Base-by-base conservation (phyloP, 371 early-diverging fungal genomes). In the Actinomucor elegans region DNA sequence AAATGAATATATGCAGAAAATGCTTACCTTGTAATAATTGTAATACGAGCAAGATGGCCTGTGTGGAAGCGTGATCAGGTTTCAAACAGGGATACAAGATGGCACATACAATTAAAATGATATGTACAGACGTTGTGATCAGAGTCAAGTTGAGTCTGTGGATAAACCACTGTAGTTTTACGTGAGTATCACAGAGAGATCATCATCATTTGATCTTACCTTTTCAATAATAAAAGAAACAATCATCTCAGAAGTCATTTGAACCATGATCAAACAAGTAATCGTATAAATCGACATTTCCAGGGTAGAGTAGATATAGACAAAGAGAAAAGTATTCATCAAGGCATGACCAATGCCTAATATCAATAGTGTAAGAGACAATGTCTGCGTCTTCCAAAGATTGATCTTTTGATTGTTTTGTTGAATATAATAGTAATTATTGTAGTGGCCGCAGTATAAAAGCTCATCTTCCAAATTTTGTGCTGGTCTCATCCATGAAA, bases 31-130 rank as follows among this genome's bases (percentile, higher is more conserved):
- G 65, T 28, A 52, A 15, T n/a, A 44, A 32, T 11, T 59, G 63
- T 21, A 72, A 43, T 15, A 51, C 17, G 17, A 63, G 9, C 18
- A 64, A 52, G 23, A 24, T 33, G 14, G 48, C n/a, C 28, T 42
- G 48, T 49, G 53, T 51, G 15, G 38, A 12, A 9, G 11, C 26
- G 9, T 20, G 41, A 41, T 67, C 60, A 5, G 58, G 55, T 34
- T 59, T 59, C 41, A 73, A 40, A 37, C 55, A 64, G 10, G 62
- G 57, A 57, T 69, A 73, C 14, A 55, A 8, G 32, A 73, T 66
- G 2, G 62, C 38, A 35, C 67, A 66, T 5, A 64, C 26, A 17
- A 69, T 57, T 34, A 73, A 47, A 4, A 38, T 49, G 10, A 57
- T 57, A 52, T 73, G 73, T 28, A 61, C 52, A 21, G 56, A 34